A percentile compares a stretch with the other conserved stretches of the same genome.
phyloP scores from a whole-genome alignment of 352 stramenopile species.

The Pythium apleroticum region DNA sequence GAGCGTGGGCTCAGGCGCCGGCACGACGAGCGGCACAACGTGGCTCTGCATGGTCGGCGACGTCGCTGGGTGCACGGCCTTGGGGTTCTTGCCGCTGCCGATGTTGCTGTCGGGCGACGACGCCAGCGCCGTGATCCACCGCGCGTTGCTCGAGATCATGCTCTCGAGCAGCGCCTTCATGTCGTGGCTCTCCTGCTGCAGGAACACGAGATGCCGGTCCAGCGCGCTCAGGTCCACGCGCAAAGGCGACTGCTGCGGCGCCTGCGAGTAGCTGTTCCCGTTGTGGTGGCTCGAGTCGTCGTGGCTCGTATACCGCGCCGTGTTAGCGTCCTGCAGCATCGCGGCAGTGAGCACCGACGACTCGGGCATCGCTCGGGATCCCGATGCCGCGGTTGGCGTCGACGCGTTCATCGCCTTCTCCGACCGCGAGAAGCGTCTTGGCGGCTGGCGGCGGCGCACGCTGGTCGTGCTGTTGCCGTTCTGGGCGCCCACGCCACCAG shows the following conservation, averaged over 20 bases:
- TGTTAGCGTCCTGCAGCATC: constrained; percentile 13
- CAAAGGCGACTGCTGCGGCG: constrained; percentile 28
- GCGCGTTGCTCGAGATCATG: constrained; percentile 72
- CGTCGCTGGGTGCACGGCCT: constrained; percentile 24
- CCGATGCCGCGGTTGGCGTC: constrained; percentile 12
- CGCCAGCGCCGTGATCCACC: constrained; percentile 63
- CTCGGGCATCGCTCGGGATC: constrained; percentile 8
- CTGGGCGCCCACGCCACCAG: background rate
- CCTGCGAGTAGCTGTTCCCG: constrained; percentile 15
- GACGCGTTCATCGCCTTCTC: constrained; percentile 5
- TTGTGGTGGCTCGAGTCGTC: constrained; percentile 8
- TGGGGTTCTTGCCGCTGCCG: constrained; percentile 27
- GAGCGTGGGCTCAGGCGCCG: constrained; percentile 23
- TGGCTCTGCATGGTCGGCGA: constrained; percentile 11
- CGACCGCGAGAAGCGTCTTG: constrained; percentile 19
- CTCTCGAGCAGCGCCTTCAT: constrained; percentile 67
- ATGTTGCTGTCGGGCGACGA: constrained; percentile 23
- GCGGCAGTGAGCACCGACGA: constrained; percentile 26
- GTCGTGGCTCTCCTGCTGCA: constrained; percentile 65
- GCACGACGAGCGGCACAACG: background rate
- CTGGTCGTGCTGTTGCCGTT: constrained; percentile 7
- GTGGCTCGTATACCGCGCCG: background rate
- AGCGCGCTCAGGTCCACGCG: constrained; percentile 50
- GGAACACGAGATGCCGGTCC: constrained; percentile 64
- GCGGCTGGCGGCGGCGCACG: constrained; percentile 18